Evolutionary conservation across 2,329 filamentous ascomycete species (phyloP).

Genomic region (Drechslerella dactyloides): DNA sequence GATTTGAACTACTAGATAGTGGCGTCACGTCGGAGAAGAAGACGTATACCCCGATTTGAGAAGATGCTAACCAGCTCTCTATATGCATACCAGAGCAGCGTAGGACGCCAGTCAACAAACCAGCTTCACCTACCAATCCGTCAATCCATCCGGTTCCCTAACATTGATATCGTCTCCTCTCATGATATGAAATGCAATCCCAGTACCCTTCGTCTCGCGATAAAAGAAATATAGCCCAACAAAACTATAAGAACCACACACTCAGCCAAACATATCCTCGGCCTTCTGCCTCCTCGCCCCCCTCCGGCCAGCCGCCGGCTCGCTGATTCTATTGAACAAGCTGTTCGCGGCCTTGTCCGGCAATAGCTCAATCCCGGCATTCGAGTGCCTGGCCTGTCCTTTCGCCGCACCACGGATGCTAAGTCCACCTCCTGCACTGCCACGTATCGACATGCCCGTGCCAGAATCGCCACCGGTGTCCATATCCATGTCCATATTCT

Average conservation of each 20-base stretch:
- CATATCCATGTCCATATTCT: conserved; percentile 31
- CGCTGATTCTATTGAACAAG: conserved; percentile 47
- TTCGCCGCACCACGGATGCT: conserved; percentile 31
- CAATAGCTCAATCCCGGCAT: conserved; percentile 52
- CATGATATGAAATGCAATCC: no score
- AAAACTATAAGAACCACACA: neutral
- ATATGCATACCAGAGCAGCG: no score
- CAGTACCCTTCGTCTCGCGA: neutral
- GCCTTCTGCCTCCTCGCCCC: conserved; percentile 40
- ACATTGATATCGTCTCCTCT: no score
- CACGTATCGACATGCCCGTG: conserved; percentile 38
- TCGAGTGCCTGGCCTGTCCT: conserved; percentile 36
- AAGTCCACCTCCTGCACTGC: conserved; percentile 27
- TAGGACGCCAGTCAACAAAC: no score
- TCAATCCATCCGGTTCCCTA: no score
- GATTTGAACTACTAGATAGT: no score
- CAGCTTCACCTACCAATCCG: no score
- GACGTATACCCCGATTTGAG: no score
- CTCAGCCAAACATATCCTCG: conserved; percentile 45
- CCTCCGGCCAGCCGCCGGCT: conserved; percentile 19
- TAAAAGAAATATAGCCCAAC: neutral
- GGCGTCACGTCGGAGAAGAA: no score
- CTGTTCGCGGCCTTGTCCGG: conserved; percentile 50
- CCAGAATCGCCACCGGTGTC: conserved; percentile 6
- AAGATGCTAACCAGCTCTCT: no score